A percentile compares a stretch with the other conserved stretches of the same genome.
Evolutionary conservation across 768 basidiomycete species (phyloP).

Genomic region (Leucosporidium yakuticum): DNA sequence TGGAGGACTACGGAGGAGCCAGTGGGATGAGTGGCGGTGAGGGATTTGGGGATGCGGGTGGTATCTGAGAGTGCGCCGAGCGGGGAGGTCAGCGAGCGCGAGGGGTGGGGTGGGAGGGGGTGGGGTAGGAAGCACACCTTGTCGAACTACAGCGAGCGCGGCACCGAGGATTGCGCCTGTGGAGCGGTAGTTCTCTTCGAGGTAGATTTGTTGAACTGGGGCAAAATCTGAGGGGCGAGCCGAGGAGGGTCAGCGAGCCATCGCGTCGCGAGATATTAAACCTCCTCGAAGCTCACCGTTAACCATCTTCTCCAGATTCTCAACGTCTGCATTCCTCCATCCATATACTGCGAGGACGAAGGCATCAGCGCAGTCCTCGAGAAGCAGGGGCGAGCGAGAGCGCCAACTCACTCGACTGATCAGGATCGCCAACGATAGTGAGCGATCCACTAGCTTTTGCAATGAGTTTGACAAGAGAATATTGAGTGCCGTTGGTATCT

Average conservation of each 20-base stretch:
- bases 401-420: constrained; percentile 67
- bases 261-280: no score
- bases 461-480: constrained; percentile 67
- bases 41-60: constrained; percentile 64
- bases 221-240: constrained; percentile 54
- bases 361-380: constrained; percentile 7
- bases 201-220: constrained; percentile 59
- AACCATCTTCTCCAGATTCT: constrained; percentile 67
- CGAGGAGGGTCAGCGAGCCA: not conserved
- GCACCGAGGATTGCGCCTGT: constrained; percentile 67
- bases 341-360: constrained; percentile 55
- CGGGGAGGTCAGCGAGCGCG: not conserved
- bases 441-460: constrained; percentile 54
- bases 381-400: not conserved
- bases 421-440: constrained; percentile 83
- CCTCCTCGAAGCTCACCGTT: constrained; percentile 47
- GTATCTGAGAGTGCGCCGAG: constrained; percentile 55
- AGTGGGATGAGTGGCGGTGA: constrained; percentile 61
- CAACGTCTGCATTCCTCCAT: constrained; percentile 69
- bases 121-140: constrained; percentile 53
- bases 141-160: constrained; percentile 69
- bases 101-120: not conserved
- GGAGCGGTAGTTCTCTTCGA: constrained; percentile 84
- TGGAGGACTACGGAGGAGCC: constrained; percentile 60
- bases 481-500: constrained; percentile 77